Evolutionary conservation across 306 rosid genomes (phyloP).

Genomic region (Mucuna pruriens): DNA sequence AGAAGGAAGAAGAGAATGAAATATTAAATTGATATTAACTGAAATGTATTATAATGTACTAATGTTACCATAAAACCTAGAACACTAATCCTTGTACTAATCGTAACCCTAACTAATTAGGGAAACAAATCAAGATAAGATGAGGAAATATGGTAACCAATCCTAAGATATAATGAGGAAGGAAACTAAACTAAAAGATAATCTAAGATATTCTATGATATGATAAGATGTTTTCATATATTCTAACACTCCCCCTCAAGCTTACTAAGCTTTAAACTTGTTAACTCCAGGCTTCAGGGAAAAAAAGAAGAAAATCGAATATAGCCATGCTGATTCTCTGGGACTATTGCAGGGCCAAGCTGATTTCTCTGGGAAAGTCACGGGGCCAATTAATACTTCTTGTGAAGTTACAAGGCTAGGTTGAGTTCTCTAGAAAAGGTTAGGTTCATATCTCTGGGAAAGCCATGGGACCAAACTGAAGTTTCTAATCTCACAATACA

Average conservation of each 20-base stretch:
- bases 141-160: not conserved
- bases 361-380: not conserved
- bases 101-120: not conserved
- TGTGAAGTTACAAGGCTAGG: not conserved
- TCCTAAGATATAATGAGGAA: not conserved
- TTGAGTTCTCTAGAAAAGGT: not conserved
- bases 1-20: not conserved
- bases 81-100: not conserved
- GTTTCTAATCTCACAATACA: not conserved
- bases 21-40: not conserved
- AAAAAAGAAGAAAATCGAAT: not conserved
- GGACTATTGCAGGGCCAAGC: not conserved
- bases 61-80: not conserved
- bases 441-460: not conserved
- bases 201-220: not conserved
- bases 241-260: not conserved
- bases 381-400: not conserved
- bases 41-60: not conserved
- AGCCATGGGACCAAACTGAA: not conserved
- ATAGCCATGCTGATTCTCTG: not conserved
- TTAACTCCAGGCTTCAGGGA: not conserved
- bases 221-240: not conserved
- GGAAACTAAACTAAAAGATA: not conserved
- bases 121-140: not conserved
- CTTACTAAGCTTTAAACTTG: not conserved